Evolutionary conservation across 768 basidiomycete species (phyloP), one percentile per base, ranked within the genome.

Genomic region (Hygrocybe coccinea): DNA sequence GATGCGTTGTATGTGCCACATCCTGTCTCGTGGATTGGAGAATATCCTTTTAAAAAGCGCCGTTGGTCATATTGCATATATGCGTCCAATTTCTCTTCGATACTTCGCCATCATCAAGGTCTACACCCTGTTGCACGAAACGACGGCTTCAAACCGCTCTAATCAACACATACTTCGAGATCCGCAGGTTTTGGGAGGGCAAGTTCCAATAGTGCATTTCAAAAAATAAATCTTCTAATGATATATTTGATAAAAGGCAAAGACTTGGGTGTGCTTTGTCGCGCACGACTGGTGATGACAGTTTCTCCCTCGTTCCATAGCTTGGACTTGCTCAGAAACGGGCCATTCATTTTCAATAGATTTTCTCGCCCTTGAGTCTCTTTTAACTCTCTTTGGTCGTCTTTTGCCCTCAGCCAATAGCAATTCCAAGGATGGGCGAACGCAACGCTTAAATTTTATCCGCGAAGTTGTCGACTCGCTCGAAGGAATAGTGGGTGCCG

Each of bases 291-390:
- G 81, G 85, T 78, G 60, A 21, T 59, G 37, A 19, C 39, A 9
- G 8, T 5, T n/a, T 25, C 38, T 25, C 44, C 50, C 24, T 29
- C 17, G 15, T 25, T 45, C 24, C n/a, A 5, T 22, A 50, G 29
- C 8, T 29, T 14, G 11, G n/a, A n/a, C n/a, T 17, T 17, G 24
- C 22, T 52, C 17, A 35, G 6, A 25, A 34, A 33, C 15, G 46
- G 22, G n/a, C 44, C n/a, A 46, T 41, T 82, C 84, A 81, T 50
- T 84, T 77, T 60, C 67, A 85, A 12, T 35, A 84, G 85, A 81
- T 52, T 84, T 77, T 60, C 68, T 86, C 15, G 75, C 77, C 12
- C 66, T 84, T 41, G 85, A 87, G 63, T 74, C 77, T 14, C 72
- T 85, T 3, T 64, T 86, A 41, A 77, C 79, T 51, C 60, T 87